Evolutionary conservation across 2,329 filamentous ascomycete genomes (phyloP), one percentile per base, ranked within the genome.

Genomic region (Phaeoacremonium minimum): DNA sequence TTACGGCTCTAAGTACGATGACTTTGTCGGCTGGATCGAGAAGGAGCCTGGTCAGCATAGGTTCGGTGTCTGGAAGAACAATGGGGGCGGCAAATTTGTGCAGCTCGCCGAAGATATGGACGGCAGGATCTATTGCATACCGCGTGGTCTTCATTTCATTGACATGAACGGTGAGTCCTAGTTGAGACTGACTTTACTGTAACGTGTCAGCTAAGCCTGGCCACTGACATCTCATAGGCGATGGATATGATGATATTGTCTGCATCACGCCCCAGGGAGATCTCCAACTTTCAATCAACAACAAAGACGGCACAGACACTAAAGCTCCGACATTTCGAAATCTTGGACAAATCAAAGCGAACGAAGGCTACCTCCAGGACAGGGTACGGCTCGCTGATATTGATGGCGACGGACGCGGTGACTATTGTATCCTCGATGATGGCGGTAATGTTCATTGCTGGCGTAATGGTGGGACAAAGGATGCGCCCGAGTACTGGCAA

Each of bases 371-470:
- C 15, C n/a, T 20, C 4, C 32, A 34, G 17, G 42, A 34, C 6
- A 30, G 44, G 19, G 45, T 63, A 6, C 45, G 50, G 0, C 40
- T 63, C 4, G 59, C 42, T 0, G 58, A 63, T 41, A 51, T 58
- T 6, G 56, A 57, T 20, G 32, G 32, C 15, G 32, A 66, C 35
- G 59, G 60, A 1, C 48, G 60, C 0, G 31, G 49, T 0, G 62
- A 65, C 40, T 64, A 57, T 35, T 55, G 55, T 28, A 32, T 49
- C 15, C 15, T 13, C 15, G 18, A 15, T 17, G 32, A 34, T 20
- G 41, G 32, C 28, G 38, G 41, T n/a, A 32, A 44, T 15, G 34
- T 43, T n/a, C 30, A 20, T 8, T 43, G 41, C 38, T 43, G 41
- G 41, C 34, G 41, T 5, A 43, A 43, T 15, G 41, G 37, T 13